Evolutionary conservation across 768 basidiomycete species (phyloP), one percentile per base, ranked within the genome.

Genomic region (Lentinula boryana): DNA sequence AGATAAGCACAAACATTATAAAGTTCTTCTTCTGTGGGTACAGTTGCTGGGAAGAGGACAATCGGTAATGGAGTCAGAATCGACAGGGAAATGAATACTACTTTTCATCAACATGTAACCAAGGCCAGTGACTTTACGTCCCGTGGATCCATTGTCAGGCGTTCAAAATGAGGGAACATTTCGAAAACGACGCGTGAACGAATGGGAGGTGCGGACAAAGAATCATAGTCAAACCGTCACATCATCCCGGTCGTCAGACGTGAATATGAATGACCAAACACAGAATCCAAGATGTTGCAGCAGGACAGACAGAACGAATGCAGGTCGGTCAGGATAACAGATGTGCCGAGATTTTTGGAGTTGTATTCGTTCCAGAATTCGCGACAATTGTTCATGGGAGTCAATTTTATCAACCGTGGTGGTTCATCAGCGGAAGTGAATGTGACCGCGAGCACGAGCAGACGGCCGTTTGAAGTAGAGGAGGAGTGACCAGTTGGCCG

Each of bases 71-170:
- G 44, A 32, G 23, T 16, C 27, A 23, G 15, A 57, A 18, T 16
- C 43, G 27, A 44, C 15, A 36, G 4, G 27, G 12, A 44, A 8
- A 40, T 12, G 36, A 43, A 12, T 15, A n/a, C 16, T 18, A 86
- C 85, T 80, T 72, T 78, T 83, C 85, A 87, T 87, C 58, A 82
- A 69, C 56, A 75, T 63, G 70, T 84, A 87, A 38, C 85, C 85
- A 62, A 80, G 66, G 44, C 79, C 76, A 73, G 82, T 77, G 63
- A 85, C 85, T 86, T 67, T 38, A 3, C 38, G n/a, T 4, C 15
- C 55, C 23, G 18, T 31, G 1, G n/a, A 36, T 32, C 1, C 15
- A 51, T 51, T 32, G 27, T 5, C 27, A 32, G 2, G 5, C 12
- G 23, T 7, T 18, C 1, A 51, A 2, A 12, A 51, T 3, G 16